Conservation (phyloP, 2,329 filamentous ascomycete genomes). For the Cercospora brassicicola region DNA sequence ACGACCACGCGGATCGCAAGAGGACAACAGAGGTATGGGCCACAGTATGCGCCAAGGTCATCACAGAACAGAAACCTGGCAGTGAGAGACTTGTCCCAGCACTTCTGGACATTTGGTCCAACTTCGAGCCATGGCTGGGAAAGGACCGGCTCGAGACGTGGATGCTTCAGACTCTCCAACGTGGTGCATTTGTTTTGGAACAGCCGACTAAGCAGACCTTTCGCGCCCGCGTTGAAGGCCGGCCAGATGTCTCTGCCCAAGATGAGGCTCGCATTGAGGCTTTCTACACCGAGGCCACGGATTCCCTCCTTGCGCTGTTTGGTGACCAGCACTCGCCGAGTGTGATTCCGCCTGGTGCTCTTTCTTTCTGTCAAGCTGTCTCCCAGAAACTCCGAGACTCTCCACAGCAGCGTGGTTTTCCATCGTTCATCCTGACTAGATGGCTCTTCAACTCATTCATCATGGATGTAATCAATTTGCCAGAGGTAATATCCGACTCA, state of each 20-base stretch:
- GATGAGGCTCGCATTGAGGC: constrained; percentile 80
- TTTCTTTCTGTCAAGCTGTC: constrained; percentile 83
- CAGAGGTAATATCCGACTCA: constrained; percentile 62
- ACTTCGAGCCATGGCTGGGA: constrained; percentile 85
- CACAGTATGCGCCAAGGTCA: constrained; percentile 77
- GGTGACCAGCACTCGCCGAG: constrained; percentile 75
- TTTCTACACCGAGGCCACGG: constrained; percentile 81
- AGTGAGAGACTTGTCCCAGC: constrained; percentile 79
- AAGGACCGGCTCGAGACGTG: constrained; percentile 89
- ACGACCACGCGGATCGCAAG: constrained; percentile 60
- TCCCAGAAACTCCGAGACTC: constrained; percentile 67
- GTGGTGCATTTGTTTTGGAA: constrained; percentile 87
- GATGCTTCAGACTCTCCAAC: constrained; percentile 89
- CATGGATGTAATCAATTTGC: constrained; percentile 78
- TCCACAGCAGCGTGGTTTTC: constrained; percentile 67
- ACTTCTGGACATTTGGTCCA: constrained; percentile 82
- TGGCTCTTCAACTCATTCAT: constrained; percentile 92
- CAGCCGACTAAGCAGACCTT: constrained; percentile 73
- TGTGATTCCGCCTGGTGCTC: constrained; percentile 79
- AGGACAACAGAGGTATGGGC: constrained; percentile 85
- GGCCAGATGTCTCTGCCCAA: constrained; percentile 67
- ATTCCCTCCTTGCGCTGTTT: constrained; percentile 79
- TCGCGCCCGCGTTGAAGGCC: constrained; percentile 67
- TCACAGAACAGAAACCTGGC: constrained; percentile 72
- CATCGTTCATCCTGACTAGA: constrained; percentile 81